Percentiles rank a stretch among this genome's conserved stretches.
These are phyloP conservation scores for Xylogone sp. DNA, from an alignment of 2,329 filamentous ascomycete species.

Conservation along the genomic window DNA sequence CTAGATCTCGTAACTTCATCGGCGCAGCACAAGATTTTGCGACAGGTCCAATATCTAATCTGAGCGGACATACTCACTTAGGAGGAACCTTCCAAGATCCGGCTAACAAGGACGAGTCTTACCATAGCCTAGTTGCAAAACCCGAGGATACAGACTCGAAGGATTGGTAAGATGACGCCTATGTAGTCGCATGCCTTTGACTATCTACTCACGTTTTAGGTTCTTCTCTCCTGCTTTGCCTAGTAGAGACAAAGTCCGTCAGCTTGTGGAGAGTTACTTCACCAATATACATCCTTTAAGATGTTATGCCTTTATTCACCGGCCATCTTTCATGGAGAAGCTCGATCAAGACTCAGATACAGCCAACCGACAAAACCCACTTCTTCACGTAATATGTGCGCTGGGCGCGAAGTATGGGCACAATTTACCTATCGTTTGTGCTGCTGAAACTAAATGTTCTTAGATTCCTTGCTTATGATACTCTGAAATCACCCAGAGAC, in stretches of 20 bases:
- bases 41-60: not conserved
- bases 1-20: not conserved
- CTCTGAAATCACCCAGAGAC: not conserved
- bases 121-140: not conserved
- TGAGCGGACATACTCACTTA: not conserved
- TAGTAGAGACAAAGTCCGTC: not conserved
- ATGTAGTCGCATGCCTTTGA: not conserved
- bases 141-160: not conserved
- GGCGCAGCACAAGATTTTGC: not conserved
- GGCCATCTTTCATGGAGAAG: conserved; percentile 23
- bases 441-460: not conserved
- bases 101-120: not conserved
- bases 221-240: conserved; percentile 2
- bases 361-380: conserved; percentile 13
- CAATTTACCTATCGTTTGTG: too few species aligned
- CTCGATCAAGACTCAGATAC: conserved; percentile 19
- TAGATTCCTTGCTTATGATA: conserved; percentile 3
- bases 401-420: conserved; percentile 20
- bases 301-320: conserved; percentile 25
- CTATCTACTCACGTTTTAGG: conserved; percentile 1
- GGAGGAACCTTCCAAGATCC: not conserved
- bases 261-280: conserved; percentile 23
- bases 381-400: conserved; percentile 23
- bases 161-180: not conserved
- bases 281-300: conserved; percentile 24